Conservation (phyloP, 2,329 filamentous ascomycete species). For the Fusarium goolgardi region DNA sequence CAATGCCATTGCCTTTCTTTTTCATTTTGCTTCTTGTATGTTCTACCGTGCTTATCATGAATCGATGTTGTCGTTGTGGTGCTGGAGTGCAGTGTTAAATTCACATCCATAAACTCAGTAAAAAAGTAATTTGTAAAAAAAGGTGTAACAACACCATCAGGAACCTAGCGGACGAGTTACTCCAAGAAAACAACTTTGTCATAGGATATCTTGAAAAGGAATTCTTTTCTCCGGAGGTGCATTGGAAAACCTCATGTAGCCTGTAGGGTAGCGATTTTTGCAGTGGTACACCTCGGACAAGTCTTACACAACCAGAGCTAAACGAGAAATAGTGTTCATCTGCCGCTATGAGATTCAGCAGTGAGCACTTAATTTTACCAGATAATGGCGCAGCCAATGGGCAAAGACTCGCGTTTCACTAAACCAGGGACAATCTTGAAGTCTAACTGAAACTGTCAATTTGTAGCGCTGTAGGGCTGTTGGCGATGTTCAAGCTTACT, state of each 20-base stretch:
- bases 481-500: neutral
- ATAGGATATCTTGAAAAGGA: too few species aligned
- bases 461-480: conserved; percentile 38
- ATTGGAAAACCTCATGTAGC: neutral
- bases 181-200: too few species aligned
- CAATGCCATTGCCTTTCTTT: neutral
- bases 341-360: conserved; percentile 9
- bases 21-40: neutral
- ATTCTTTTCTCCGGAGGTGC: neutral
- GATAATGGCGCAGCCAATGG: neutral
- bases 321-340: conserved; percentile 16
- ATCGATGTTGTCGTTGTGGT: too few species aligned
- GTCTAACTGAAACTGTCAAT: conserved; percentile 31
- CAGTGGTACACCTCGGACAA: neutral
- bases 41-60: neutral
- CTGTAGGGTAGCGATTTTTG: neutral
- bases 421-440: conserved; percentile 4
- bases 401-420: neutral
- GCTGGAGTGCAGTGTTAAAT: too few species aligned
- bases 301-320: conserved; percentile 3
- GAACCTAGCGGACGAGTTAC: too few species aligned
- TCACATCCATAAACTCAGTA: too few species aligned
- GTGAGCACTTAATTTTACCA: neutral
- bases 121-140: too few species aligned
- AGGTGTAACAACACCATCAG: too few species aligned